Percentiles rank a stretch among this genome's conserved stretches.
Evolutionary conservation across 331 rosid genomes (phyloP).

Genomic region (Malus hybrid): DNA sequence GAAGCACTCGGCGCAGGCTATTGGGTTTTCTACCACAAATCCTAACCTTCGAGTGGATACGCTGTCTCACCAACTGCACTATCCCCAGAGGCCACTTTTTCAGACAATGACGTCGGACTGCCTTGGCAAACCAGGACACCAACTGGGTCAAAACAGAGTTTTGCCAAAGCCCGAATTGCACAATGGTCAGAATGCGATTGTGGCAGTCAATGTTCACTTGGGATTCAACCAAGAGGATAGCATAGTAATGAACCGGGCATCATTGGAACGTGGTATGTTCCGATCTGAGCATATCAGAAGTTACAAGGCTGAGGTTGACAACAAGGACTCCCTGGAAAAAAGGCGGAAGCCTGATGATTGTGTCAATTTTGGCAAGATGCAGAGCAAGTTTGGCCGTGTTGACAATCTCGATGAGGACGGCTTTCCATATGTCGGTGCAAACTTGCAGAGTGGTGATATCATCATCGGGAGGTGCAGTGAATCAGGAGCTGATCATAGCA

Average conservation of each 20-base stretch:
- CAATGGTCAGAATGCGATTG: conserved; percentile 93
- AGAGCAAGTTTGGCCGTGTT: conserved; percentile 80
- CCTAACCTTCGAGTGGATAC: conserved; percentile 84
- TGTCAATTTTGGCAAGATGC: conserved; percentile 75
- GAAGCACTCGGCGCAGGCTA: conserved; percentile 94
- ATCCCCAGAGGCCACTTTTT: conserved; percentile 89
- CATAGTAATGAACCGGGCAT: conserved; percentile 87
- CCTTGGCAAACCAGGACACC: conserved; percentile 57
- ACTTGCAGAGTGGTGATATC: conserved; percentile 83
- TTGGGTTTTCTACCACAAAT: conserved; percentile 71
- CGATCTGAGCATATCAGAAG: conserved; percentile 85
- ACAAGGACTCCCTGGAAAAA: conserved; percentile 64
- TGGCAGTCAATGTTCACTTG: conserved; percentile 88
- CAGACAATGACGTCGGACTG: conserved; percentile 71
- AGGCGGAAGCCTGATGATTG: conserved; percentile 69
- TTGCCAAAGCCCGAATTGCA: conserved; percentile 69
- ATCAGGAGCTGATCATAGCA: conserved; percentile 78
- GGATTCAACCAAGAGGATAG: conserved; percentile 98
- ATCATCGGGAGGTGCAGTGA: conserved; percentile 85
- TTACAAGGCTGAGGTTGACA: conserved; percentile 85
- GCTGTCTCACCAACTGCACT: conserved; percentile 68
- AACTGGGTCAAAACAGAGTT: conserved; percentile 22
- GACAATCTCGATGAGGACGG: conserved; percentile 97
- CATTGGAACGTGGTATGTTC: conserved; percentile 97
- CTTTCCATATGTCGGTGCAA: conserved; percentile 80